These are phyloP conservation scores for Podaxis rugospora DNA, from an alignment of 768 basidiomycete species.

Conservation along the genomic window DNA sequence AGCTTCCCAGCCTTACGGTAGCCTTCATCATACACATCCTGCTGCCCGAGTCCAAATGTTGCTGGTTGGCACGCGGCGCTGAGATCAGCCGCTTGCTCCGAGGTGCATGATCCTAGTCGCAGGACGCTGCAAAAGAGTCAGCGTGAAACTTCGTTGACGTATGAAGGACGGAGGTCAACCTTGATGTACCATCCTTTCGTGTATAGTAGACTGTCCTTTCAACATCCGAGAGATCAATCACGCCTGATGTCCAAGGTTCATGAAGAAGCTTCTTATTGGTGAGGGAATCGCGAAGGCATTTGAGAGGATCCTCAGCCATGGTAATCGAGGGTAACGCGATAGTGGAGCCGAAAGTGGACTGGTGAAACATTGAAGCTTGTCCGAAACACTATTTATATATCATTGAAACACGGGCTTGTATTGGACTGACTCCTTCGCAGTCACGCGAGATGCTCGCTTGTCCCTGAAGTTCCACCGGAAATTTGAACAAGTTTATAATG, in stretches of 20 bases:
- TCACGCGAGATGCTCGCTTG: too few relatives aligned
- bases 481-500: too few relatives aligned
- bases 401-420: too few relatives aligned
- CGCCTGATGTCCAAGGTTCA: not conserved
- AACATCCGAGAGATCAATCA: not conserved
- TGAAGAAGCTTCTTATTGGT: not conserved
- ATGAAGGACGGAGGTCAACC: not conserved
- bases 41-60: constrained; percentile 30
- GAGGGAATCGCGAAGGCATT: not conserved
- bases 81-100: constrained; percentile 14
- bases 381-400: too few relatives aligned
- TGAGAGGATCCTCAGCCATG: not conserved
- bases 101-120: not conserved
- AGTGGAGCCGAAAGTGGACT: too few relatives aligned
- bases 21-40: constrained; percentile 38
- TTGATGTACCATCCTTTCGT: not conserved
- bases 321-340: too few relatives aligned
- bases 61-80: constrained; percentile 33
- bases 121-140: not conserved
- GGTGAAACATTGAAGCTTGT: too few relatives aligned
- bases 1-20: constrained; percentile 46
- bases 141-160: not conserved
- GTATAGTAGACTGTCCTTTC: not conserved
- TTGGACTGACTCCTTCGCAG: too few relatives aligned
- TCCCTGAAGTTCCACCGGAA: too few relatives aligned